Evolutionary conservation across 768 basidiomycete genomes (phyloP), one percentile per base, ranked within the genome.

Genomic region (Leccinellum luteum): DNA sequence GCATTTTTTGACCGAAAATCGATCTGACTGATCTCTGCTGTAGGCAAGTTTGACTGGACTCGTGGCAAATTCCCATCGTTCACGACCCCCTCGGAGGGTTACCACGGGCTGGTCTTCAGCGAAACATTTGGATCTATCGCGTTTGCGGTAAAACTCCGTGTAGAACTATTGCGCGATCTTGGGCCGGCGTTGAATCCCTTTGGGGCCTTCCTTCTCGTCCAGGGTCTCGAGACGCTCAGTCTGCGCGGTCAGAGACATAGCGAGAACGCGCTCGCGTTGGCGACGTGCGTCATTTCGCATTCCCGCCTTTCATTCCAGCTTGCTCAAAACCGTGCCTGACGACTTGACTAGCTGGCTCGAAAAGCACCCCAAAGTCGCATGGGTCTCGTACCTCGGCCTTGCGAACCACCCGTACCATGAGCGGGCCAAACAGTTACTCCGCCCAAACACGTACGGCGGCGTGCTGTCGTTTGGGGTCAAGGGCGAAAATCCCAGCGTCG

Each of bases 301-400:
- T 14, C 4, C 35, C n/a, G 27, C 21, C 27, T 0, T 4, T 12
- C 32, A 1, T 28, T 31, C 1, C 25, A 34, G 15, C 23, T 51
- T 6, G 34, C 25, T n/a, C 14, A 27, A 32, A 30, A 0, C 43
- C 0, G 3, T 13, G 2, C 14, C 10, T 8, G 4, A 6, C 14
- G n/a, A 30, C 14, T 3, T 7, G n/a, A 30, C 9, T 35, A 72
- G 61, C 38, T 88, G 79, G 76, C 81, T 93, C 32, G 78, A 85
- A 64, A 69, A 79, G 49, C 85, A 93, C 67, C 80, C 83, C 8
- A 78, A 80, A 31, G 81, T 94, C 35, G 72, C 81, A 1, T 94
- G 89, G 90, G 87, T 92, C 1, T 85, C 84, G 0, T 94, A 93
- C 66, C 80, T 85, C 43, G 92, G 92, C 6, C 79, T 92, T 1